These are phyloP conservation scores for Evansstolkia leycettana DNA, from an alignment of 495 filamentous ascomycete species.

Conservation along the genomic window DNA sequence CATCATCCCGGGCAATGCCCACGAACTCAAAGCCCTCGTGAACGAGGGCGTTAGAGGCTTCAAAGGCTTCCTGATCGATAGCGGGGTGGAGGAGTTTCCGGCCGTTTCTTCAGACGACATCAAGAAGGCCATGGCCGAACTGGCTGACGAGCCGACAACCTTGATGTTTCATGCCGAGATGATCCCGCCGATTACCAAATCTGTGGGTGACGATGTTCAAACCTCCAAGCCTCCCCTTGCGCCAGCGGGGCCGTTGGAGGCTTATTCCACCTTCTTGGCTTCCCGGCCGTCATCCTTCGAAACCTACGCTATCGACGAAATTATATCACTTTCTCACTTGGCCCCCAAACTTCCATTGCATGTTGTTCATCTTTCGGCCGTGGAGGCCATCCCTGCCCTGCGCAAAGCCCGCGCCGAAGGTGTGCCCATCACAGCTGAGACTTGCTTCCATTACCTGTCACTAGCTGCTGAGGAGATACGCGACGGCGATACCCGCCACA, in stretches of 20 bases:
- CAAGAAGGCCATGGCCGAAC: constrained; percentile 60
- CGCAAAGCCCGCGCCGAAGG: constrained; percentile 65
- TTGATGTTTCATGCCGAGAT: constrained; percentile 99
- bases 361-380: constrained; percentile 89
- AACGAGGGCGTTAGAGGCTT: constrained; percentile 83
- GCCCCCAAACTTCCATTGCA: constrained; percentile 81
- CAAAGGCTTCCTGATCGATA: constrained; percentile 96
- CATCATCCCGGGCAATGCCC: constrained; percentile 79
- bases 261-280: constrained; percentile 83
- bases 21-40: constrained; percentile 69
- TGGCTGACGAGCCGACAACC: constrained; percentile 68
- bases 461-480: constrained; percentile 76
- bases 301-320: constrained; percentile 79
- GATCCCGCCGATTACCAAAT: constrained; percentile 77
- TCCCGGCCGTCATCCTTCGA: constrained; percentile 86
- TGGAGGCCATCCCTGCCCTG: constrained; percentile 84
- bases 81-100: constrained; percentile 93
- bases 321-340: constrained; percentile 65
- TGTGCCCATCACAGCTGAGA: constrained; percentile 89
- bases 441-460: constrained; percentile 96
- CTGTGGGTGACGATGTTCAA: constrained; percentile 70
- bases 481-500: constrained; percentile 88
- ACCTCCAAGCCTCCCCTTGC: constrained; percentile 57
- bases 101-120: constrained; percentile 75
- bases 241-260: constrained; percentile 62